Base-by-base conservation (phyloP, 305 asterid genomes). In the Caryopteris hybrid region DNA sequence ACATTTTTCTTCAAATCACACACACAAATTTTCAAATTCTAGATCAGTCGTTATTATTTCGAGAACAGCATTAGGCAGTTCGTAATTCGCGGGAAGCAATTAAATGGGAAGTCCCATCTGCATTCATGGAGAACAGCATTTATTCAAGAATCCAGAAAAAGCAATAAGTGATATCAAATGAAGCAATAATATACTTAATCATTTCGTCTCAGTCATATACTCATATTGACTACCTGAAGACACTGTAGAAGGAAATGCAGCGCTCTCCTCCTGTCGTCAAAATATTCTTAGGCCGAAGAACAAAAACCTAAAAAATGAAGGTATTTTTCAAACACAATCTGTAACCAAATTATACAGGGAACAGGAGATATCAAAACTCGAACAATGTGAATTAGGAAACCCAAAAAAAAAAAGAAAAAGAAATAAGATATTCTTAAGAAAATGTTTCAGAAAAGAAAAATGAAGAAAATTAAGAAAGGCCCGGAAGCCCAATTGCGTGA, bases 181-280 rank as follows among this genome's bases (percentile, higher is more conserved):
- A 57, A 64, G 33, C 36, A 64, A 61, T 21, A 25, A 42, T 18
- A 33, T 47, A 8, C 18, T 6, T 45, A 27, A 50, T n/a, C n/a
- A 50, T 23, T 50, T 10, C 2, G 17, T 22, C 16, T 6, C 20
- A 6, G 31, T 47, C 31, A 18, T n/a, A n/a, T n/a, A 56, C 20
- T 51, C 25, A 34, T 23, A 56, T 48, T 43, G 42, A 69, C 50
- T 69, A 80, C 79, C 84, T 73, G 50, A 23, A 41, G 16, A 64
- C 41, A 51, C 38, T 9, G 58, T 50, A 8, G 22, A 23, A 47
- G 51, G 10, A 42, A 59, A 62, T 43, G 55, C 57, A 61, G 55
- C 21, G 63, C 64, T 60, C 71, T 46, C 21, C 41, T 29, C 8
- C 54, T n/a, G 58, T 39, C 21, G 39, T 39, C 18, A 21, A 38